These are phyloP conservation scores for Fusarium tupiense DNA, from an alignment of 2,329 filamentous ascomycete genomes.

Conservation along the genomic window DNA sequence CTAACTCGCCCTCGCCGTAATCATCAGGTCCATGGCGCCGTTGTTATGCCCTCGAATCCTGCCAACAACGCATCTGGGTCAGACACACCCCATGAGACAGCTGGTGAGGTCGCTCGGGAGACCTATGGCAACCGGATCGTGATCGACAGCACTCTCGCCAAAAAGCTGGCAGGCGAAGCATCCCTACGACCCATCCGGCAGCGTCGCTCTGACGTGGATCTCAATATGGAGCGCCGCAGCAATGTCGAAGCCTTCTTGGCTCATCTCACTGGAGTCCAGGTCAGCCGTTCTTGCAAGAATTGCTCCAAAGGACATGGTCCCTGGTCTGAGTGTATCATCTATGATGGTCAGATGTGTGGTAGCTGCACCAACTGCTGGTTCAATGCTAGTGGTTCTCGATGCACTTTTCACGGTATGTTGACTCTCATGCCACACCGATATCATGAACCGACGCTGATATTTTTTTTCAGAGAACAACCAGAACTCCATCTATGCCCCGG, in stretches of 20 bases:
- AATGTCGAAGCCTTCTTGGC: constrained; percentile 69
- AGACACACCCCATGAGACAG: constrained; percentile 44
- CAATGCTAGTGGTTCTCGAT: constrained; percentile 68
- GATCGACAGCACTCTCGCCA: constrained; percentile 65
- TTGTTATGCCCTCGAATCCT: background rate
- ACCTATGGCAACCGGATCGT: constrained; percentile 59
- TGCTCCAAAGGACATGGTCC: constrained; percentile 69
- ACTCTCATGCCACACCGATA: background rate
- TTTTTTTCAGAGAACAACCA: constrained; percentile 35
- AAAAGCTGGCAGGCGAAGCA: constrained; percentile 60
- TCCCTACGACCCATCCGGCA: constrained; percentile 62
- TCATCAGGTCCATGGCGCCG: background rate
- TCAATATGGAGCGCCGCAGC: constrained; percentile 66
- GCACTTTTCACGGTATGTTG: constrained; percentile 67
- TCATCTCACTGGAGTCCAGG: constrained; percentile 63
- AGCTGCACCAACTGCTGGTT: constrained; percentile 73
- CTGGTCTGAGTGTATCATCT: constrained; percentile 68
- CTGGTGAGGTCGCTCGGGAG: constrained; percentile 58
- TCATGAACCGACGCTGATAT: background rate
- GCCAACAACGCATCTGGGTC: background rate
- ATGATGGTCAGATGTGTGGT: constrained; percentile 68
- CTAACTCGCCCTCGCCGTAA: background rate
- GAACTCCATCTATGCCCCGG: constrained; percentile 10
- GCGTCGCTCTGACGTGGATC: constrained; percentile 62
- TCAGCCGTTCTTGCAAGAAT: constrained; percentile 64